These are phyloP conservation scores for Brassica hybrid DNA, from an alignment of 441 rosid species.

Conservation along the genomic window DNA sequence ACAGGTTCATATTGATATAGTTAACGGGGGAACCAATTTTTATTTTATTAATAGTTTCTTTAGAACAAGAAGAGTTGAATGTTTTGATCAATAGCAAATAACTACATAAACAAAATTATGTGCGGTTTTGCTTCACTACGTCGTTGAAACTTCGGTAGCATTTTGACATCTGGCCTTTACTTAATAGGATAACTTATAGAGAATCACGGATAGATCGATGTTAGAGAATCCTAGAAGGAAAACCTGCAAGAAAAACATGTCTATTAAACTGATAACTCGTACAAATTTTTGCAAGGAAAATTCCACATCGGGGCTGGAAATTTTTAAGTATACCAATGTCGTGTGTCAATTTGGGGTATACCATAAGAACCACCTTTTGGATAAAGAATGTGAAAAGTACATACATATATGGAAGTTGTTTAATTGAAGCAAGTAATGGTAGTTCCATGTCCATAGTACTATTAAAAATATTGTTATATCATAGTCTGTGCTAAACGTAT, in stretches of 20 bases:
- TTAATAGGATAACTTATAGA: too few relatives aligned
- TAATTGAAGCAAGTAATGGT: too few relatives aligned
- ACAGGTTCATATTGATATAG: not conserved
- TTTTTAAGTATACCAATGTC: not conserved
- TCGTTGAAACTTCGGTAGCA: not conserved
- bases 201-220: constrained; percentile 3
- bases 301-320: not conserved
- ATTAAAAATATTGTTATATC: not conserved
- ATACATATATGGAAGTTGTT: too few relatives aligned
- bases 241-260: not conserved
- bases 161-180: too few relatives aligned
- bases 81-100: not conserved
- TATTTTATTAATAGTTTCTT: constrained; percentile 4
- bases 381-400: too few relatives aligned
- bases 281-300: not conserved
- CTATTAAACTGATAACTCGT: not conserved
- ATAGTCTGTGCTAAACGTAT: too few relatives aligned
- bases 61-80: not conserved
- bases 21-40: constrained; percentile 1
- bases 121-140: not conserved
- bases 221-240: not conserved
- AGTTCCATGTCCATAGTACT: not conserved
- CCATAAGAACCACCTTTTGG: too few relatives aligned
- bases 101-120: not conserved
- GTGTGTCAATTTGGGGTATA: not conserved